A percentile compares a stretch with the other conserved stretches of the same genome.
phyloP scores from a whole-genome alignment of 1,139 yeast species.

The Sugiyamaella castrensis region DNA sequence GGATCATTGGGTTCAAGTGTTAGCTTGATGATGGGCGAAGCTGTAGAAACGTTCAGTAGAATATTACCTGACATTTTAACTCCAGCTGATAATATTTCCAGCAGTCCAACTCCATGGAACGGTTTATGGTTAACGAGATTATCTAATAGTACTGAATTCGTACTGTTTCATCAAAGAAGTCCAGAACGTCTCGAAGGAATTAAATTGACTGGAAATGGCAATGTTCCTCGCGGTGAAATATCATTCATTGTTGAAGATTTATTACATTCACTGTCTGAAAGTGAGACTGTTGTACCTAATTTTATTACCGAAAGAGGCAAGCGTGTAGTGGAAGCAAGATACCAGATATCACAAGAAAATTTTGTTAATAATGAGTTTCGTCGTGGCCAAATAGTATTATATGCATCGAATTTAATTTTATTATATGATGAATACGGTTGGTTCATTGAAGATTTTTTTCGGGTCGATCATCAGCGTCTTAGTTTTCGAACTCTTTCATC shows the following conservation, averaged over 20 bases:
- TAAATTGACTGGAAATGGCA: constrained; percentile 33
- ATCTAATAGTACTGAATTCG: constrained; percentile 27
- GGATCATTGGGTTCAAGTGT: background rate
- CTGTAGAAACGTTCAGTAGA: constrained; percentile 23
- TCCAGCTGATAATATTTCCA: background rate
- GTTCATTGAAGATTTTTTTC: constrained; percentile 11
- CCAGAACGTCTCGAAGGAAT: constrained; percentile 30
- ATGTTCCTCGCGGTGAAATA: constrained; percentile 34
- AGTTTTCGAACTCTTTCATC: constrained; percentile 14
- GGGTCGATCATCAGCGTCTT: constrained; percentile 14
- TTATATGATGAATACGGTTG: constrained; percentile 19
- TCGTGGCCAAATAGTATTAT: constrained; percentile 32
- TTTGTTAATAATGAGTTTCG: constrained; percentile 24
- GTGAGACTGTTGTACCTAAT: constrained; percentile 3
- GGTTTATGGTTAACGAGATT: constrained; percentile 33
- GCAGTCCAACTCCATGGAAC: constrained; percentile 21
- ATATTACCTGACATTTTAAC: constrained; percentile 14
- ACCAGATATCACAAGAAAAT: constrained; percentile 28
- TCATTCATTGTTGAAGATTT: constrained; percentile 30
- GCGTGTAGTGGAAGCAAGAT: constrained; percentile 26
- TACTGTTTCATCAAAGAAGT: constrained; percentile 28
- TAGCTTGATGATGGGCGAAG: constrained; percentile 14
- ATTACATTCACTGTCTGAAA: constrained; percentile 8
- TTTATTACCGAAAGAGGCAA: constrained; percentile 14
- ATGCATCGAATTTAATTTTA: constrained; percentile 17